These are phyloP conservation scores for Cordyceps farinosa DNA, from an alignment of 2,329 filamentous ascomycete species.

Conservation along the genomic window DNA sequence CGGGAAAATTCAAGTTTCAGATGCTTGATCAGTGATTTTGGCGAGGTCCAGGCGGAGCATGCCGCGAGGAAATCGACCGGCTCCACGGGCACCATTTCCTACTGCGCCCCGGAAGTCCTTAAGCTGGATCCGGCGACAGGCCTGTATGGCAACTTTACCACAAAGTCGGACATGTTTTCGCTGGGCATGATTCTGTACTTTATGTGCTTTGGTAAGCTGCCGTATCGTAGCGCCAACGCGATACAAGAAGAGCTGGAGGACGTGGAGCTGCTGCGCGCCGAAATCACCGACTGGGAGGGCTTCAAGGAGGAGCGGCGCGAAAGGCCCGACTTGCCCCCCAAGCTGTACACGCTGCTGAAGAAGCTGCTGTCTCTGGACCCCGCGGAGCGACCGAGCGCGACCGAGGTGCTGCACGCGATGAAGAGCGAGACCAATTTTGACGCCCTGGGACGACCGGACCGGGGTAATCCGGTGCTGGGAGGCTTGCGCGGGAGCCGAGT, in stretches of 20 bases:
- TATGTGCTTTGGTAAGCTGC: constrained; percentile 87
- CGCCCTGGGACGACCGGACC: constrained; percentile 35
- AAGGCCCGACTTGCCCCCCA: constrained; percentile 77
- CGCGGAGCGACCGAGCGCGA: constrained; percentile 72
- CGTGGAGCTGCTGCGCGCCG: constrained; percentile 74
- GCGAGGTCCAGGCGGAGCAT: constrained; percentile 87
- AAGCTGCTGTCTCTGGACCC: constrained; percentile 76
- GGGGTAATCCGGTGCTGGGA: constrained; percentile 36
- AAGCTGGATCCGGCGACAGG: constrained; percentile 62
- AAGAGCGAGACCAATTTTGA: constrained; percentile 59
- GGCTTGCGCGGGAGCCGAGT: constrained; percentile 44
- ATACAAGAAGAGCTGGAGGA: constrained; percentile 91
- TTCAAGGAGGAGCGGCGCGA: constrained; percentile 74
- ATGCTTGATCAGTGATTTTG: constrained; percentile 95
- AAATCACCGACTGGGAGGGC: constrained; percentile 84
- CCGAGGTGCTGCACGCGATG: constrained; percentile 77
- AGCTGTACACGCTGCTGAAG: constrained; percentile 81
- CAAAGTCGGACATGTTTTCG: constrained; percentile 97
- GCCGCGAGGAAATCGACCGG: constrained; percentile 82
- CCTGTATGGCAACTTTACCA: constrained; percentile 86
- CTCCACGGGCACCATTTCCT: constrained; percentile 93
- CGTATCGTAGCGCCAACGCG: constrained; percentile 78
- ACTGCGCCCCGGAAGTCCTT: constrained; percentile 93
- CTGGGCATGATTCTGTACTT: constrained; percentile 98
- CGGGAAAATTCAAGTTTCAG: constrained; percentile 65